Percentiles rank a stretch among this genome's conserved stretches.
Evolutionary conservation across 164 flowering plant genomes (phyloP).

Genomic region (Aristolochia californica): DNA sequence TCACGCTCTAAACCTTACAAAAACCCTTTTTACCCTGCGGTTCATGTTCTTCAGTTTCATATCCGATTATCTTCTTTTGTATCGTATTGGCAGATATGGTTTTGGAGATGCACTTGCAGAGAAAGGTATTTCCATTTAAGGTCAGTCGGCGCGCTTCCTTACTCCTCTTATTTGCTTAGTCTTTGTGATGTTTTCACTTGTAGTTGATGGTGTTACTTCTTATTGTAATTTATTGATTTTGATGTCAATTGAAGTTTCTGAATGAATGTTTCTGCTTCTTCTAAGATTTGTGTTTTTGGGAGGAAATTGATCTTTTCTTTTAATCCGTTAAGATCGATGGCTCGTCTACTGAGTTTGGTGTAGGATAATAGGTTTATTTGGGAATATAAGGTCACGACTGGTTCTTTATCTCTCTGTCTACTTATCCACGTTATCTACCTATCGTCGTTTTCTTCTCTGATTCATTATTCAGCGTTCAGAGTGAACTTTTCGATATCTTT

Average conservation of each 20-base stretch:
- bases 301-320: too few relatives aligned
- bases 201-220: background rate
- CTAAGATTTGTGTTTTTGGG: too few relatives aligned
- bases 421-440: too few relatives aligned
- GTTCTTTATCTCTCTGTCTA: too few relatives aligned
- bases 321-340: too few relatives aligned
- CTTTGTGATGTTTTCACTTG: background rate
- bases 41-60: slow-evolving; percentile 2
- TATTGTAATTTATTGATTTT: background rate
- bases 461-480: background rate
- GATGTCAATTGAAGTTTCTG: background rate
- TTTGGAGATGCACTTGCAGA: slow-evolving; percentile 14
- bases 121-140: slow-evolving; percentile 12
- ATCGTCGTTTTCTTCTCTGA: too few relatives aligned
- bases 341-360: too few relatives aligned
- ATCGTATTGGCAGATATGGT: slow-evolving; percentile 17
- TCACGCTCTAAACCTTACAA: slow-evolving; percentile 2
- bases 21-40: slow-evolving; percentile 1
- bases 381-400: too few relatives aligned
- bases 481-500: background rate
- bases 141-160: slow-evolving; percentile 21
- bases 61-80: background rate
- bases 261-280: too few relatives aligned
- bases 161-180: background rate
- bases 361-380: too few relatives aligned